Conservation (phyloP, 1,139 yeast species). For the Suhomyces guaymorum region DNA sequence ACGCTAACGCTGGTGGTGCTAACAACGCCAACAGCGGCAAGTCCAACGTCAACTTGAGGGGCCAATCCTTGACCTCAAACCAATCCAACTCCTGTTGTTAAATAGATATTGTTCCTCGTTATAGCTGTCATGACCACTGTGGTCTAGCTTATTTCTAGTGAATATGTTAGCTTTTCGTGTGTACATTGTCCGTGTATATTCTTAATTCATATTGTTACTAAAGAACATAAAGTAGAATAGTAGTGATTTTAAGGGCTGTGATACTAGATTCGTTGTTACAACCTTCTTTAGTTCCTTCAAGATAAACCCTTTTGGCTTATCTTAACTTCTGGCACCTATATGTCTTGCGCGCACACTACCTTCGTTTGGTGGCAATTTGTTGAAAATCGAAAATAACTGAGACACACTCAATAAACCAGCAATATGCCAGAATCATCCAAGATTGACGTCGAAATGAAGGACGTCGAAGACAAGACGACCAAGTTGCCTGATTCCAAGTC, state of each 20-base stretch:
- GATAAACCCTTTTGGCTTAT: not conserved
- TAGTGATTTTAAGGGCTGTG: too few relatives aligned
- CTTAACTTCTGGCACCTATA: not conserved
- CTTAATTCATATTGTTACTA: constrained; percentile 9
- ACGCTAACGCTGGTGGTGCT: constrained; percentile 47
- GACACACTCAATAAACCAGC: not conserved
- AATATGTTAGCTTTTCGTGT: not conserved
- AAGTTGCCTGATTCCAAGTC: constrained; percentile 20
- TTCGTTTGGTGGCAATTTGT: constrained; percentile 6
- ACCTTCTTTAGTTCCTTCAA: too few relatives aligned
- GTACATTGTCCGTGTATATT: constrained; percentile 8
- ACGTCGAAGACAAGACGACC: constrained; percentile 15
- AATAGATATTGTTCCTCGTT: too few relatives aligned
- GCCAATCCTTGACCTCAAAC: constrained; percentile 76
- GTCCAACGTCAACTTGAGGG: constrained; percentile 82
- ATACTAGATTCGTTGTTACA: too few relatives aligned
- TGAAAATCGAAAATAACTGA: constrained; percentile 5
- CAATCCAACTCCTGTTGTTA: constrained; percentile 80
- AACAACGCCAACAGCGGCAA: constrained; percentile 49
- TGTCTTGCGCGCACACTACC: constrained; percentile 2
- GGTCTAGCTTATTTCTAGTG: not conserved
- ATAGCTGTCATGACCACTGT: too few relatives aligned
- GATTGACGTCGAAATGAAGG: constrained; percentile 35
- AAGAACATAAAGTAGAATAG: not conserved
- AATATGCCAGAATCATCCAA: constrained; percentile 14